Base-by-base conservation (phyloP, 1,139 yeast genomes). In the Diutina siamensis region DNA sequence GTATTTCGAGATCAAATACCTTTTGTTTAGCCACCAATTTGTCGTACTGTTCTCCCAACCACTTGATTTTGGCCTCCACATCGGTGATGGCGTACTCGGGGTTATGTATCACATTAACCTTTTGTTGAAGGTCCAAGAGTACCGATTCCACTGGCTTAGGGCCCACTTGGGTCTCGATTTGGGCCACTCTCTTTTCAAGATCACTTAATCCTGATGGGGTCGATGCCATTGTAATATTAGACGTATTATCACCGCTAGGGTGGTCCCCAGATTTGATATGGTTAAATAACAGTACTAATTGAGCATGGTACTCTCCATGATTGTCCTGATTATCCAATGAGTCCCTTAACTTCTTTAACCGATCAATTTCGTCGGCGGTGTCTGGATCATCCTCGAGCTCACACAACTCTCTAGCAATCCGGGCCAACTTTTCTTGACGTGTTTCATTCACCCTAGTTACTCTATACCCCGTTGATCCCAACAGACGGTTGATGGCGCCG, bases 341-440 rank as follows among this genome's bases (percentile, higher is more conserved):
- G 9, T n/a, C 32, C 32, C n/a, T 25, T 32, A 38, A 46, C 48
- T 5, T 19, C 15, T 12, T 19, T 20, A 19, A 4, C 28, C 28
- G 19, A 9, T 40, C 34, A 22, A 9, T 10, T 15, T 13, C 32
- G 1, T 33, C 47, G n/a, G 35, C 42, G 9, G 47, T 49, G 10
- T 46, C 51, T 7, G 8, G 13, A 15, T 15, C 17, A 13, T 15
- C 40, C 35, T 50, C 46, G 3, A 73, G 54, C 47, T 72, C 76
- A 32, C 64, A 64, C 40, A 76, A 56, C 50, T 76, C 81, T 28
- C 65, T 54, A 31, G 63, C 55, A 34, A 78, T 67, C 45, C 82
- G 55, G 1, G 66, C 64, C 35, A 78, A 51, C 50, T 65, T 69
- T 53, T 73, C 76, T 18, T 62, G 69, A 8, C 57, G 51, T 0